Evolutionary conservation across 805 yeast species (phyloP).

Genomic region (Ogataea trehaloabstinens): DNA sequence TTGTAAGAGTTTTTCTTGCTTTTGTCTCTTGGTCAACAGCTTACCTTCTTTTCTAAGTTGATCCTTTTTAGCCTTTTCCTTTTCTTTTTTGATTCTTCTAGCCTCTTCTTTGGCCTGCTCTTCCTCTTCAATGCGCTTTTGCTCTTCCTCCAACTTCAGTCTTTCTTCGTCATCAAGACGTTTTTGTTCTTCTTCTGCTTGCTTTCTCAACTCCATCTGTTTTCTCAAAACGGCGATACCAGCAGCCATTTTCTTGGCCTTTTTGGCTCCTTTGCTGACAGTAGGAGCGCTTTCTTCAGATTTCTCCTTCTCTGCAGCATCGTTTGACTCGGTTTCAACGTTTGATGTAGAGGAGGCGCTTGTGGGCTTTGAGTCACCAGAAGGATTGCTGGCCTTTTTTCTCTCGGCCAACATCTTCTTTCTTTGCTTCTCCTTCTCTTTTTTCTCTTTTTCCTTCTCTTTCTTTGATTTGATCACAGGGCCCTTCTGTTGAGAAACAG

Average conservation of each 20-base stretch:
- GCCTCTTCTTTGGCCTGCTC: slow-evolving; percentile 64
- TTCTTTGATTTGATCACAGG: slow-evolving; percentile 86
- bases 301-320: slow-evolving; percentile 35
- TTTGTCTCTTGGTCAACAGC: slow-evolving; percentile 88
- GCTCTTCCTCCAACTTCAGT: slow-evolving; percentile 48
- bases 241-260: slow-evolving; percentile 77
- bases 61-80: slow-evolving; percentile 81
- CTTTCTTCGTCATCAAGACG: slow-evolving; percentile 70
- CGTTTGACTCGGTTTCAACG: slow-evolving; percentile 36
- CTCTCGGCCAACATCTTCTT: slow-evolving; percentile 88
- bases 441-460: slow-evolving; percentile 93
- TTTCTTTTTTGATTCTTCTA: slow-evolving; percentile 73
- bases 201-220: slow-evolving; percentile 86
- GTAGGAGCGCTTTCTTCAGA: slow-evolving; percentile 37
- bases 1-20: slow-evolving; percentile 80
- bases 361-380: slow-evolving; percentile 14
- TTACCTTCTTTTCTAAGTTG: slow-evolving; percentile 96
- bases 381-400: slow-evolving; percentile 59
- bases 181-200: slow-evolving; percentile 79
- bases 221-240: slow-evolving; percentile 88
- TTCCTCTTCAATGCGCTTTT: slow-evolving; percentile 50
- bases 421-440: slow-evolving; percentile 84
- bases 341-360: slow-evolving; percentile 14
- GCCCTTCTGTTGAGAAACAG: slow-evolving; percentile 35
- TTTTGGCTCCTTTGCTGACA: slow-evolving; percentile 34